Conservation (phyloP, 768 basidiomycete species). For the Tulasnella sp. region DNA sequence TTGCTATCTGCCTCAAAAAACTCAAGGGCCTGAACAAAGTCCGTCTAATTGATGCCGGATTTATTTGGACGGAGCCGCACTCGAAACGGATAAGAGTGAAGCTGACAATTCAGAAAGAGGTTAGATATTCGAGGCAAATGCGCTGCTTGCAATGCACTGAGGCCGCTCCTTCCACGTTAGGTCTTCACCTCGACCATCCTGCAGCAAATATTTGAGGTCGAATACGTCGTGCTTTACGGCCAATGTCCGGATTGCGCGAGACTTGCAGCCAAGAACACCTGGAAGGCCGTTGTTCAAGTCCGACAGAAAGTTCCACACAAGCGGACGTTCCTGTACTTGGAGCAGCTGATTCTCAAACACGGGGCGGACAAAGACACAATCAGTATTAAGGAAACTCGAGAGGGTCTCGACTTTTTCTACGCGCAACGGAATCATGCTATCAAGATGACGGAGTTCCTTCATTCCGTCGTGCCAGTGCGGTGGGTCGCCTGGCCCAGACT, state of each 20-base stretch:
- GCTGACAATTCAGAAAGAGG: slow-evolving; percentile 97
- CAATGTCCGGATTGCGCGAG: slow-evolving; percentile 93
- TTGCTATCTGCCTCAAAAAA: slow-evolving; percentile 91
- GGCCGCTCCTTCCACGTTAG: slow-evolving; percentile 31
- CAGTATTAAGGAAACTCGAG: slow-evolving; percentile 82
- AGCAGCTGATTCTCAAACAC: slow-evolving; percentile 94
- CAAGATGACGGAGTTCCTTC: slow-evolving; percentile 94
- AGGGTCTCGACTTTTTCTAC: slow-evolving; percentile 97
- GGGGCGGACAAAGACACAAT: slow-evolving; percentile 95
- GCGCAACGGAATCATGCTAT: slow-evolving; percentile 81
- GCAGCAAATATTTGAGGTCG: slow-evolving; percentile 95
- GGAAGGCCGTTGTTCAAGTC: slow-evolving; percentile 98
- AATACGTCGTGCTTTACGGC: slow-evolving; percentile 87
- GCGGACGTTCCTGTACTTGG: slow-evolving; percentile 93
- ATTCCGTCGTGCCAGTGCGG: slow-evolving; percentile 80
- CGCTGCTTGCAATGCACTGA: background rate
- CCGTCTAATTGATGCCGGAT: slow-evolving; percentile 93
- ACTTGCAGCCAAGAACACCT: slow-evolving; percentile 96
- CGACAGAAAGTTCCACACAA: slow-evolving; percentile 98
- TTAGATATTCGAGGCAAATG: slow-evolving; percentile 31
- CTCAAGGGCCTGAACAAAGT: slow-evolving; percentile 91
- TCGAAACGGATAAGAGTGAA: slow-evolving; percentile 88
- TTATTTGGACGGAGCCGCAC: slow-evolving; percentile 99
- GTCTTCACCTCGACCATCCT: slow-evolving; percentile 91
- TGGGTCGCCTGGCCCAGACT: slow-evolving; percentile 33